Evolutionary conservation across 345 rosid species (phyloP).

Genomic region (Anacardium occidentale): DNA sequence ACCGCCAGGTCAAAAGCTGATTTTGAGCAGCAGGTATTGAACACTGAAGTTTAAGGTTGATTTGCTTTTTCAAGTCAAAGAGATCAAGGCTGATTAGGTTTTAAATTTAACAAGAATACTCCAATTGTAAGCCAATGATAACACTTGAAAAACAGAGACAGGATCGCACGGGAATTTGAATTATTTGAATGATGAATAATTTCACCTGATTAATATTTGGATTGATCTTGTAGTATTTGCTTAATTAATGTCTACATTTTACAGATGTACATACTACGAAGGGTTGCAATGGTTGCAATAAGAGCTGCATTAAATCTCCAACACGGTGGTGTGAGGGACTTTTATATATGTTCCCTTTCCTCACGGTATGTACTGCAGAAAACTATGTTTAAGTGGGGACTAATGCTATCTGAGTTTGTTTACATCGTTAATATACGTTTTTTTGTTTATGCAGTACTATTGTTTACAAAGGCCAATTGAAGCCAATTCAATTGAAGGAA

Average conservation of each 20-base stretch:
- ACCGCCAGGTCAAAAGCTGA: constrained; percentile 67
- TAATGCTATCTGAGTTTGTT: neutral
- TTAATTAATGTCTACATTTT: neutral
- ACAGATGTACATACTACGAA: constrained; percentile 93
- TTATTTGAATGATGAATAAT: neutral
- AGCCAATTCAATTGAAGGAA: constrained; percentile 83
- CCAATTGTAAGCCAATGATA: neutral
- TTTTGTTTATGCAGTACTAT: constrained; percentile 59
- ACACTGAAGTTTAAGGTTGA: neutral
- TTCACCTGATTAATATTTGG: neutral
- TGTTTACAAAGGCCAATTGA: constrained; percentile 95
- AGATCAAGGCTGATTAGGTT: neutral
- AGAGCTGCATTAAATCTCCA: constrained; percentile 88
- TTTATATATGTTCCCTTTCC: constrained; percentile 96
- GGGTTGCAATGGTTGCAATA: constrained; percentile 95
- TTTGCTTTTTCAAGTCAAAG: neutral
- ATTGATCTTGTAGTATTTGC: neutral
- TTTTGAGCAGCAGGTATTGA: constrained; percentile 82
- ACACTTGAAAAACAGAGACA: neutral
- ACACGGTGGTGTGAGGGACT: constrained; percentile 80
- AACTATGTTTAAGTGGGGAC: neutral
- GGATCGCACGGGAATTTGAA: neutral
- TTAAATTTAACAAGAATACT: neutral
- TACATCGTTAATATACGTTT: neutral
- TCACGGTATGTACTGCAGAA: constrained; percentile 58